Percentiles rank a stretch among this genome's conserved stretches.
Evolutionary conservation across 306 rosid genomes (phyloP).

Genomic region (Coriaria nepalensis): DNA sequence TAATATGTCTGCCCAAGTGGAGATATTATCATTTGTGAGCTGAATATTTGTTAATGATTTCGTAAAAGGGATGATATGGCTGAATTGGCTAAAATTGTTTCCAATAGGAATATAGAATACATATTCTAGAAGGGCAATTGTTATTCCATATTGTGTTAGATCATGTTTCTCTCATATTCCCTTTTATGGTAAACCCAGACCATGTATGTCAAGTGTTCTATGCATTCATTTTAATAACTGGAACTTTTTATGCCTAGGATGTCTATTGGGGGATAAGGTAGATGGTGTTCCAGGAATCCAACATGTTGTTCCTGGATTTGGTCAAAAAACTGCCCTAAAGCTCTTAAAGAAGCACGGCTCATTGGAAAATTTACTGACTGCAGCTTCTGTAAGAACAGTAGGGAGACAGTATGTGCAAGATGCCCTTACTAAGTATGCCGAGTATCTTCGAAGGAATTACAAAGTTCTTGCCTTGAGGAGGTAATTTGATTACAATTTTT

Average conservation of each 20-base stretch:
- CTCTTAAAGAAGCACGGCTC: constrained; percentile 81
- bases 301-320: constrained; percentile 73
- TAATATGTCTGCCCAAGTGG: too few relatives aligned
- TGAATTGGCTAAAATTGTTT: too few relatives aligned
- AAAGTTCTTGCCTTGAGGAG: constrained; percentile 70
- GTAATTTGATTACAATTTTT: constrained; percentile 22
- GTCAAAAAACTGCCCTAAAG: constrained; percentile 80
- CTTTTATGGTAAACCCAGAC: neutral
- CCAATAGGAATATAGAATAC: too few relatives aligned
- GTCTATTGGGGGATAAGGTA: constrained; percentile 73
- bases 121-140: too few relatives aligned
- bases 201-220: neutral
- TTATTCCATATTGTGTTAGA: too few relatives aligned
- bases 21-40: too few relatives aligned
- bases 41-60: too few relatives aligned
- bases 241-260: constrained; percentile 34
- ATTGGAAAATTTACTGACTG: constrained; percentile 55
- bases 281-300: constrained; percentile 98
- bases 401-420: constrained; percentile 85
- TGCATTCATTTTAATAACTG: constrained; percentile 4
- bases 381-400: constrained; percentile 75
- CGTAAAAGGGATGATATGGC: too few relatives aligned
- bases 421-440: constrained; percentile 63
- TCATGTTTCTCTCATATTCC: too few relatives aligned
- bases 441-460: constrained; percentile 60